A percentile compares a stretch with the other conserved stretches of the same genome.
phyloP scores from a whole-genome alignment of 73 alveolate species.

The Paramecium caudatum region DNA sequence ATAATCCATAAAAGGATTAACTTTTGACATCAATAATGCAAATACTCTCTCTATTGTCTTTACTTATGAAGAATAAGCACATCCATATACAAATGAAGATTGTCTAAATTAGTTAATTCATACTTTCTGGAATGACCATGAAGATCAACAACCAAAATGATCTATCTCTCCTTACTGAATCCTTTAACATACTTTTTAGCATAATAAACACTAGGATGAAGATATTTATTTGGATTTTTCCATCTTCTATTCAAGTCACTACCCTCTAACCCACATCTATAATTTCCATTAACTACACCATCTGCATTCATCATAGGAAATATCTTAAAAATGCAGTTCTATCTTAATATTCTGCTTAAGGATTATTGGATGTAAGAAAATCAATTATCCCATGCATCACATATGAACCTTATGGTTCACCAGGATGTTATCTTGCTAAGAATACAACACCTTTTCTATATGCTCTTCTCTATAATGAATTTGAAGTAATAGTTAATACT shows the following conservation, averaged over 20 bases:
- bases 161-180: constrained; percentile 89
- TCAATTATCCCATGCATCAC: constrained; percentile 91
- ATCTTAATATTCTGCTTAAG: constrained; percentile 89
- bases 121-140: constrained; percentile 88
- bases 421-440: constrained; percentile 92
- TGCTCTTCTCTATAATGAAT: constrained; percentile 70
- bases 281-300: constrained; percentile 91
- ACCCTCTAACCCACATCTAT: constrained; percentile 85
- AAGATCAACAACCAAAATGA: constrained; percentile 85
- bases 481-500: constrained; percentile 87
- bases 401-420: constrained; percentile 90
- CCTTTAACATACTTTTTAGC: constrained; percentile 89
- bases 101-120: neutral
- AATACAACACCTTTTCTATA: constrained; percentile 86
- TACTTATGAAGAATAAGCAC: constrained; percentile 71
- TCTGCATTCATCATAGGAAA: constrained; percentile 91
- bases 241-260: constrained; percentile 89
- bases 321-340: constrained; percentile 84
- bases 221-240: constrained; percentile 79
- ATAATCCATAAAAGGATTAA: constrained; percentile 77
- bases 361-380: constrained; percentile 85
- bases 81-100: constrained; percentile 73
- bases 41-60: constrained; percentile 79
- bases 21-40: constrained; percentile 82
- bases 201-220: constrained; percentile 94